phyloP scores from a whole-genome alignment of 2,329 filamentous ascomycete genomes.

The Claviceps monticola region DNA sequence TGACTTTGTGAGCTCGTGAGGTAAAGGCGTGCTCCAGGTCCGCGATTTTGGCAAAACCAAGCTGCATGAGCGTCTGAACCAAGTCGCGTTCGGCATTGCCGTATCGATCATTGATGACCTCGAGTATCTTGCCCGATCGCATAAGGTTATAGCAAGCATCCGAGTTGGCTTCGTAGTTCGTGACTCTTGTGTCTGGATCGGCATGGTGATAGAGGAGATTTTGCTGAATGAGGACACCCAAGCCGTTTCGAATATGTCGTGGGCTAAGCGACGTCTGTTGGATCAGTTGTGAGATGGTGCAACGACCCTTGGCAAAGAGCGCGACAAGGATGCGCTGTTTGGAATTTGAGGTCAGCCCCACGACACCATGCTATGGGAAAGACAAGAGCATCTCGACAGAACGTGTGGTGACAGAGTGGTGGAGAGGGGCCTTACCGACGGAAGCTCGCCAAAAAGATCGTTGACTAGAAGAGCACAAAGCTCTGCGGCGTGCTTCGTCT shows the following conservation, averaged over 20 bases:
- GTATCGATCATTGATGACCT: conserved; percentile 59
- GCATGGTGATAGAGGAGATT: conserved; percentile 68
- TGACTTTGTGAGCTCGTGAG: conserved; percentile 21
- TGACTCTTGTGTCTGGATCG: conserved; percentile 44
- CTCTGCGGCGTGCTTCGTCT: conserved; percentile 67
- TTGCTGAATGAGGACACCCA: conserved; percentile 78
- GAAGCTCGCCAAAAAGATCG: conserved; percentile 82
- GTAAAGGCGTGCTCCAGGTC: conserved; percentile 54
- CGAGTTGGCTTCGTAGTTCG: conserved; percentile 75
- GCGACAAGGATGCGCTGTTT: conserved; percentile 68
- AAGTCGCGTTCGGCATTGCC: conserved; percentile 63
- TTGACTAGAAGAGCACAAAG: conserved; percentile 82
- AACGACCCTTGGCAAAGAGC: conserved; percentile 66
- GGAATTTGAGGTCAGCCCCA: conserved; percentile 14
- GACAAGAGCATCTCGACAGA: neutral
- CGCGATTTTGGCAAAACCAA: conserved; percentile 62
- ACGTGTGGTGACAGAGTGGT: neutral
- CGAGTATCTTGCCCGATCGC: conserved; percentile 67
- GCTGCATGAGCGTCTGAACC: conserved; percentile 57
- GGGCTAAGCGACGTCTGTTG: conserved; percentile 58
- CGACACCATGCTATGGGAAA: conserved; percentile 6
- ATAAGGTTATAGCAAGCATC: conserved; percentile 69
- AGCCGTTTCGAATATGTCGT: conserved; percentile 66
- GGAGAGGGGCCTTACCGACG: conserved; percentile 49
- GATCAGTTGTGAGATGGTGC: conserved; percentile 53